Evolutionary conservation across 257 asterid genomes (phyloP).

Genomic region (Solanum clarkiae): DNA sequence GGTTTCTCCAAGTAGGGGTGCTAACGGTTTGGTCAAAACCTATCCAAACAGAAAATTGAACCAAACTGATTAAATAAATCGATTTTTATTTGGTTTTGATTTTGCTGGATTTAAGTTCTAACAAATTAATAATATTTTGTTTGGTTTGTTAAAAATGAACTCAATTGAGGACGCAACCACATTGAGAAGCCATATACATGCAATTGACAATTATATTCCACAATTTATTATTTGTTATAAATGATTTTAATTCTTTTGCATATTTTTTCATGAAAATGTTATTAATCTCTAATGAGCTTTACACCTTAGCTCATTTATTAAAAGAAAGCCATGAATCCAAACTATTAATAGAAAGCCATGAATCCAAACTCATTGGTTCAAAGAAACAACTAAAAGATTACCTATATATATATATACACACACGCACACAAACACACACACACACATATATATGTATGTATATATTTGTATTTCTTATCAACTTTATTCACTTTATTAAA

Average conservation of each 20-base stretch:
- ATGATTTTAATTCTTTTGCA: neutral
- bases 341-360: neutral
- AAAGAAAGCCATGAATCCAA: too few species aligned
- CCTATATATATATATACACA: neutral
- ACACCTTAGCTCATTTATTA: neutral
- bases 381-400: neutral
- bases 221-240: neutral
- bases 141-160: neutral
- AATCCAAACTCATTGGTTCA: neutral
- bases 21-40: neutral
- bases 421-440: too few species aligned
- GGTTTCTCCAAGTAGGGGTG: neutral
- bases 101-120: neutral
- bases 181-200: neutral
- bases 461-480: neutral
- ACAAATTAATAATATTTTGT: neutral
- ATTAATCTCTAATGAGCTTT: neutral
- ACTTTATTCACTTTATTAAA: neutral
- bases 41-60: neutral
- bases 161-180: neutral
- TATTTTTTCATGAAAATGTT: neutral
- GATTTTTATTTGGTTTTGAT: neutral
- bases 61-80: neutral
- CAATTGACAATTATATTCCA: neutral
- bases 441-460: neutral